phyloP scores from a whole-genome alignment of 164 flowering plant genomes.

The Magnolia officinalis region DNA sequence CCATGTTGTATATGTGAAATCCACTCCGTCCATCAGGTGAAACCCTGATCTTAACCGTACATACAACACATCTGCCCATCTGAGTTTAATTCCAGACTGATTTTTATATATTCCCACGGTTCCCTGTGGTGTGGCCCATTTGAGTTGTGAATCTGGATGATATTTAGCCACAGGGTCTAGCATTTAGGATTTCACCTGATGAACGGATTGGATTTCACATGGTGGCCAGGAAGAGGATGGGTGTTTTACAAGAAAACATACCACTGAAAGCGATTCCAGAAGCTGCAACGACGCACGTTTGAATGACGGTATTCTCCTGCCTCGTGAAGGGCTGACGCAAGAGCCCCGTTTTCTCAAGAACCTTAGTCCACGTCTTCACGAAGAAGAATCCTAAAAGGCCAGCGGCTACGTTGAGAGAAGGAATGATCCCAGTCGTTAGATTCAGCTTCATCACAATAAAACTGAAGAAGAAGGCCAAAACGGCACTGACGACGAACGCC shows the following conservation, averaged over 20 bases:
- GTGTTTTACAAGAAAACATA: conserved; percentile 16
- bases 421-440: conserved; percentile 63
- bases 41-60: no score
- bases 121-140: no score
- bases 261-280: conserved; percentile 71
- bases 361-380: conserved; percentile 37
- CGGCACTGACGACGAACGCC: conserved; percentile 35
- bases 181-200: no score
- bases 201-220: no score
- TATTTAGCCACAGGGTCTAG: no score
- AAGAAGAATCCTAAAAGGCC: conserved; percentile 60
- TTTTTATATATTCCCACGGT: no score
- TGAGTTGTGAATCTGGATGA: no score
- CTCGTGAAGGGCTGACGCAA: conserved; percentile 57
- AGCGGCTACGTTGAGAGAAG: conserved; percentile 66
- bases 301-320: conserved; percentile 76
- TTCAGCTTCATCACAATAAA: conserved; percentile 62
- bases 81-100: no score
- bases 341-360: conserved; percentile 30
- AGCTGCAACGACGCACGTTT: conserved; percentile 66
- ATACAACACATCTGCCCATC: no score
- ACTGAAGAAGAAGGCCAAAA: conserved; percentile 41
- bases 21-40: no score
- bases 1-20: no score
- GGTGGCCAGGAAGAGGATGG: background rate